Evolutionary conservation across 2,329 filamentous ascomycete species (phyloP), one percentile per base, ranked within the genome.

Genomic region (Graphiopsis chlorocephala): DNA sequence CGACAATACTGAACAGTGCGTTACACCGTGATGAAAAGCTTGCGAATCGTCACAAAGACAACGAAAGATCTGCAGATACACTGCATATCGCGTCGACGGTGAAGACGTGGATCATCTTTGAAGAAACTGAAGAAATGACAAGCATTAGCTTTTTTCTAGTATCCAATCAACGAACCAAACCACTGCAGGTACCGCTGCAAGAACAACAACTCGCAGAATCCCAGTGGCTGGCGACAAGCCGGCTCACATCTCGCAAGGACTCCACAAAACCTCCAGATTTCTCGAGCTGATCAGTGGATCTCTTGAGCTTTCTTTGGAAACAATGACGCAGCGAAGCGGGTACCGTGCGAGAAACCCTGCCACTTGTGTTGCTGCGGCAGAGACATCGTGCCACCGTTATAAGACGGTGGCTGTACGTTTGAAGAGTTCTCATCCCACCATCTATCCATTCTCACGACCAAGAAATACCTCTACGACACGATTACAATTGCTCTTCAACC

Each of bases 261-360:
- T 55, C 48, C 42, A 55, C 33, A 29, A 28, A 42, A 55, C 47
- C 60, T 62, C 60, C 60, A 55, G 60, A 28, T 52, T 62, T 23
- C 48, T 62, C 60, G 48, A 45, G 48, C 31, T 55, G 47, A 52
- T 62, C 48, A 42, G 60, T 61, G 59, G 60, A 42, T 53, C 48
- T 17, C 11, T 15, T 15, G 31, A 4, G 31, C 60, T 62, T 62
- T 62, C 53, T 50, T 62, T 62, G 60, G 60, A 55, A 42, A 17
- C 12, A n/a, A 62, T 62, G 60, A 62, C 60, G 60, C 60, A 62
- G 17, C n/a, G 42, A 55, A 62, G 48, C 28, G 48, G 60, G 48
- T 53, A 45, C 45, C 33, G 11, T 26, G 20, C 31, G 60, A 38
- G 60, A 42, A 50, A 55, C 60, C 60, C 59, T 61, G 47, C 42